Conservation (phyloP, 2,329 filamentous ascomycete genomes). For the Colletotrichum orbiculare region DNA sequence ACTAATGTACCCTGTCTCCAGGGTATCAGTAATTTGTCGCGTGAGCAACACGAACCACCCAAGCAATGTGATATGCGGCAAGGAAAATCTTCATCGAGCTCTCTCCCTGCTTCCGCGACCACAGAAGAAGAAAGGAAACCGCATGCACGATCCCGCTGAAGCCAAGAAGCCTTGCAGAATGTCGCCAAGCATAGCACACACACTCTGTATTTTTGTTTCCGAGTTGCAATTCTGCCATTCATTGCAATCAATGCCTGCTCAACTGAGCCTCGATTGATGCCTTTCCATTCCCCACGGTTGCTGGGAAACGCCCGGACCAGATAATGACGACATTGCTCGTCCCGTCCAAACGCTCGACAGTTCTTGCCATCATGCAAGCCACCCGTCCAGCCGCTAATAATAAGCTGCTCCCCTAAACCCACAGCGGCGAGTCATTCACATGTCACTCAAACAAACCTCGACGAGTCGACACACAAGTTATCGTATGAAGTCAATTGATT, state of each 20-base stretch:
- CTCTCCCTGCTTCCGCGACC: constrained; percentile 21
- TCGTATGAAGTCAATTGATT: not conserved
- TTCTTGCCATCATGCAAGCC: constrained; percentile 14
- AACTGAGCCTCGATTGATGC: not conserved
- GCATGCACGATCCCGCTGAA: constrained; percentile 22
- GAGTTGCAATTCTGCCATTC: not conserved
- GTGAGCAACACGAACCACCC: constrained; percentile 18
- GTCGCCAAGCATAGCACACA: not conserved
- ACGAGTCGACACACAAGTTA: too few species aligned
- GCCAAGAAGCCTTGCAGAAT: not conserved
- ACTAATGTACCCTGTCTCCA: constrained; percentile 21
- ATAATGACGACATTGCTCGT: constrained; percentile 10
- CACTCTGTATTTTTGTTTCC: not conserved
- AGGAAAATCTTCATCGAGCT: not conserved
- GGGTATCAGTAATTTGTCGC: constrained; percentile 22
- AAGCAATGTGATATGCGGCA: too few species aligned
- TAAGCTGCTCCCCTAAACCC: constrained; percentile 1
- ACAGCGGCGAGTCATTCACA: constrained; percentile 19
- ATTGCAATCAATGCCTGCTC: not conserved
- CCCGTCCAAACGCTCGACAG: constrained; percentile 5
- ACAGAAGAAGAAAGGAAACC: constrained; percentile 18
- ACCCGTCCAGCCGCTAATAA: constrained; percentile 4
- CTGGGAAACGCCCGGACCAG: not conserved
- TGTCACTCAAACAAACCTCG: not conserved
- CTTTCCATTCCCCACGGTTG: constrained; percentile 2